Conservation (phyloP, 148 eudicot species). For the Rhododendron simsii region DNA sequence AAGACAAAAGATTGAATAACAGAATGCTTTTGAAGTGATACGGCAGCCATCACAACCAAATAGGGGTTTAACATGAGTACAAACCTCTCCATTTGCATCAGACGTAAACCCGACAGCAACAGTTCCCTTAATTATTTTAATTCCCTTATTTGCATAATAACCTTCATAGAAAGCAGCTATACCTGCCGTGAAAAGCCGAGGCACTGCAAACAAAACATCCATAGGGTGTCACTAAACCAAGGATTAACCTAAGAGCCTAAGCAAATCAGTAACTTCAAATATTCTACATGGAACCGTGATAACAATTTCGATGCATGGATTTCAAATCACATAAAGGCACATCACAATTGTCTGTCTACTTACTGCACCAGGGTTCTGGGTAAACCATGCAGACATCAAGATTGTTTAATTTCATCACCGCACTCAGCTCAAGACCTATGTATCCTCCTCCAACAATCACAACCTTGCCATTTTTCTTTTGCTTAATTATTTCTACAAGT, state of each 20-base stretch:
- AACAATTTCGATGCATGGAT: neutral
- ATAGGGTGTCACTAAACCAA: neutral
- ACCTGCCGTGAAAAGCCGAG: conserved; percentile 86
- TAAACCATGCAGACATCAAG: conserved; percentile 91
- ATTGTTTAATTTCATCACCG: conserved; percentile 67
- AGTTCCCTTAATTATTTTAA: conserved; percentile 83
- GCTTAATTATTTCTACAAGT: conserved; percentile 76
- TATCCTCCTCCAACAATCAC: conserved; percentile 97
- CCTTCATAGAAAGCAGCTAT: conserved; percentile 95
- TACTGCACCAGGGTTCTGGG: conserved; percentile 99
- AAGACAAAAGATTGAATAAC: neutral
- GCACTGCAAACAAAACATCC: conserved; percentile 64
- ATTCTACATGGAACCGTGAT: neutral
- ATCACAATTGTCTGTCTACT: conserved; percentile 31
- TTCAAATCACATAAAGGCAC: neutral
- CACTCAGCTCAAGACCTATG: conserved; percentile 97
- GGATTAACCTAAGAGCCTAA: neutral
- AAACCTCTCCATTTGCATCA: conserved; percentile 75
- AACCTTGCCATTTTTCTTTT: conserved; percentile 78
- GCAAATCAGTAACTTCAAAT: neutral
- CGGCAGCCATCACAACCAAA: neutral
- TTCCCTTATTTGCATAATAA: conserved; percentile 69
- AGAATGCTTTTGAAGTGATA: neutral
- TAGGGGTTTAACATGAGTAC: neutral
- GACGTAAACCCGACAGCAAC: conserved; percentile 78